Percentiles rank a stretch among this genome's conserved stretches.
Conservation (phyloP, 2,329 filamentous ascomycete species). For the Septoria linicola region DNA sequence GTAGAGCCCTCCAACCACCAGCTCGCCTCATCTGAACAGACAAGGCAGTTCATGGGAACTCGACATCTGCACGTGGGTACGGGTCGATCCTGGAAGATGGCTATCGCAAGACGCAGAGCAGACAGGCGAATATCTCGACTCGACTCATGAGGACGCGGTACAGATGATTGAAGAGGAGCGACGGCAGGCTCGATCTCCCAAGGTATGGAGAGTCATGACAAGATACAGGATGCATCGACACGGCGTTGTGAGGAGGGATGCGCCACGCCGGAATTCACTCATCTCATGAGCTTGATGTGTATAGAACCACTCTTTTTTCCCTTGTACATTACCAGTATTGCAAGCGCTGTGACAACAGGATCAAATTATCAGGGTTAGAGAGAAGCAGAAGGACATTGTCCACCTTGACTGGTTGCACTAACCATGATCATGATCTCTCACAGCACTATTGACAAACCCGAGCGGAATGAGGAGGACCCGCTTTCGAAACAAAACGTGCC, state of each 20-base stretch:
- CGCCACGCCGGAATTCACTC: not conserved
- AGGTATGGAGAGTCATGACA: not conserved
- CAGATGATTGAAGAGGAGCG: not conserved
- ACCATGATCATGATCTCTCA: too few species aligned
- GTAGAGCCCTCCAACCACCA: slow-evolving; percentile 18
- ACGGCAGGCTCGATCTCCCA: not conserved
- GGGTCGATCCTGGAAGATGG: too few species aligned
- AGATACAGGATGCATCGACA: slow-evolving; percentile 1
- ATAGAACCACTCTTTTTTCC: not conserved
- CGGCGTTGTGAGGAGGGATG: not conserved
- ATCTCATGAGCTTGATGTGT: not conserved
- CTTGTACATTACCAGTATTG: slow-evolving; percentile 1
- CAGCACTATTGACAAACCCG: too few species aligned
- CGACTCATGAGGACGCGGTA: not conserved
- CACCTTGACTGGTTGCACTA: too few species aligned
- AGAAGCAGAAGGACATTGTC: too few species aligned
- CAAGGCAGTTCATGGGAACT: too few species aligned
- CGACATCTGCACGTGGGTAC: too few species aligned
- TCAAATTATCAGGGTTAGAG: too few species aligned
- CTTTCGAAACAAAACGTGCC: too few species aligned
- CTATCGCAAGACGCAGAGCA: too few species aligned
- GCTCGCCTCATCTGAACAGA: not conserved
- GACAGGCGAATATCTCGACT: not conserved
- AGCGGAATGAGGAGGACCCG: too few species aligned
- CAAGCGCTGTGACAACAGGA: not conserved